Evolutionary conservation across 2,329 filamentous ascomycete species (phyloP), one percentile per base, ranked within the genome.

Genomic region (Microsporum canis): DNA sequence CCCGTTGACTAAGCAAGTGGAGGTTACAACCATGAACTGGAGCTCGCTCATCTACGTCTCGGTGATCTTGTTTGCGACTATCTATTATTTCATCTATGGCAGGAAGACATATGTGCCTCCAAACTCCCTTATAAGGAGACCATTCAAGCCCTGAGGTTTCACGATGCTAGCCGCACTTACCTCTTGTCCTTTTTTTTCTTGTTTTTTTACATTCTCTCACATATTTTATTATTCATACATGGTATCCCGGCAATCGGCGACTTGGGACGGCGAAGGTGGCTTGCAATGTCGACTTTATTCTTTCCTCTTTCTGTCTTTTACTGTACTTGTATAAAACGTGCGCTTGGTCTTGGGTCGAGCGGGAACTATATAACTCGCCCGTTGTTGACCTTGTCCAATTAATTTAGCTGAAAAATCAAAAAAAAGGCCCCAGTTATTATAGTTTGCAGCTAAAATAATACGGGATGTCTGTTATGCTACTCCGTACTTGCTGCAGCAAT

Each of bases 11-110:
- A 71, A 67, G 7, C 63, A 67, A 3, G 74, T 76, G 29, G 66
- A 66, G 7, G 63, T 65, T 6, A 63, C 67, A 58, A 72, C 72
- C 3, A 79, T 80, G 76, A 80, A 80, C 63, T 80, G 77, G 77
- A 75, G 73, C 41, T 70, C 75, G 47, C 67, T 71, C 0, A 78
- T 80, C 66, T 80, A 77, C 60, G 72, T 73, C n/a, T 71, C 71
- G 3, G 70, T 79, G 23, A 68, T 79, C 14, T 65, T 72, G 5
- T 75, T 79, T 36, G 75, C 77, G 1, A 69, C 76, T 2, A 60
- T 71, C 0, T 80, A 76, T 63, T 81, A 79, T 62, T 65, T 69
- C n/a, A 12, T 74, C 3, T 66, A 69, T 47, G 79, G 76, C 1
- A 69, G 71, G 33, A 70, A 76, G 45, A 66, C 71, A 29, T 80